Evolutionary conservation across 176 grass and related monocot species (phyloP), one percentile per base, ranked within the genome.

Genomic region (Aegilops speltoides): DNA sequence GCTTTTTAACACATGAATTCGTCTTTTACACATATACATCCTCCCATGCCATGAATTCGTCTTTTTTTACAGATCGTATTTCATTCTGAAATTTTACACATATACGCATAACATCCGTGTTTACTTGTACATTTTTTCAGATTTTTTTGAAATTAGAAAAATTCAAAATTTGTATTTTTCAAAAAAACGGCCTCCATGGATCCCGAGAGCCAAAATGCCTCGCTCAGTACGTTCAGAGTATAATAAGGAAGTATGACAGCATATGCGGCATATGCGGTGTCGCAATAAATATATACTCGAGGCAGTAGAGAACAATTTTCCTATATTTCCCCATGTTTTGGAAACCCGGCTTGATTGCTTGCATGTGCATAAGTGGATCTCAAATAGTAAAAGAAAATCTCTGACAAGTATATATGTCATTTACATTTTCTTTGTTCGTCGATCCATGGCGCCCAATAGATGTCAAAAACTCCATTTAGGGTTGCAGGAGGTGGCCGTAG

Each of bases 401-500:
- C 36, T 23, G 5, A 41, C 22, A 73, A 73, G 1, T 23, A 73
- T 41, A 73, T n/a, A 43, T 41, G 32, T 69, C 11, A 2, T 7
- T 0, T 40, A 40, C 14, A 11, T 7, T 6, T 71, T 38, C 31
- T n/a, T n/a, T 43, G 4, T 25, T 63, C 4, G 1, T 25, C 3
- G 10, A 12, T 26, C 61, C 61, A 14, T 12, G 23, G 23, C 10
- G 10, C 0, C 0, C 24, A 12, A 4, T 10, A 0, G 0, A 0
- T 76, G 43, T 19, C 9, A 52, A 25, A 50, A 52, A 10, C 15
- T 20, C 7, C 23, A 52, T 52, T 69, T 32, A 84, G 16, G 75
- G 0, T 31, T 56, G 3, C 10, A 94, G 61, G 4, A 75, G 4
- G 5, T 85, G 2, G 1, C 87, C 41, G 78, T 95, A 88, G 76